Evolutionary conservation across 108 stramenopile genomes (phyloP), one percentile per base, ranked within the genome.

Genomic region (Schizochytrium sp.): DNA sequence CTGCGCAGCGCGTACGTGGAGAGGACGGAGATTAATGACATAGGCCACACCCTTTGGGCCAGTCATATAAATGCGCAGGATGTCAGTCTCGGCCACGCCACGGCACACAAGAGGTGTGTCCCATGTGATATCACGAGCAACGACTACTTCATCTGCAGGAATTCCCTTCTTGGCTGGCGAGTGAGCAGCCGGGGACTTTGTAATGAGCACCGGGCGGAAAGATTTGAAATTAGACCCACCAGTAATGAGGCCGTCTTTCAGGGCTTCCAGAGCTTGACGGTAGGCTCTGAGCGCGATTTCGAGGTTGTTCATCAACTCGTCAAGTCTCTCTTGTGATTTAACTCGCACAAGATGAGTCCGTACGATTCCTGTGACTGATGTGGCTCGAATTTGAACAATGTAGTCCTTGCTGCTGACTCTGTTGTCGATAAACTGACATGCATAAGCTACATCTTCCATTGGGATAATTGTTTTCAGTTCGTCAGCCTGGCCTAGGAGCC

Each of bases 311-410:
- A 83, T 83, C 50, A 83, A 53, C 47, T 55, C 50, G 53, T 83
- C 53, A 40, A 83, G 76, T 53, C 55, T 55, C 40, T 55, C 76
- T 42, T 10, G 50, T 55, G 76, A 19, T 28, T 83, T 83, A 53
- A 49, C 47, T 47, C 76, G 76, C 28, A 83, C 40, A 8, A 83
- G 76, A n/a, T 49, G 47, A 47, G 76, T 83, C 3, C 76, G 76
- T 10, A 40, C 76, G 76, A 83, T n/a, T 10, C 76, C 76, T 47
- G 76, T 83, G 2, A 83, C 76, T 40, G 47, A 55, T 0, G 76
- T 83, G 17, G 76, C 40, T 17, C 76, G 76, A 40, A 83, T 83
- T 53, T 83, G 76, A 17, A 83, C 53, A 55, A 83, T 83, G 12
- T 55, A n/a, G 53, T 83, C 76, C 64, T 38, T 13, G 76, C 76